phyloP scores from a whole-genome alignment of 371 early-diverging fungal species.

The Globomyces sp. region DNA sequence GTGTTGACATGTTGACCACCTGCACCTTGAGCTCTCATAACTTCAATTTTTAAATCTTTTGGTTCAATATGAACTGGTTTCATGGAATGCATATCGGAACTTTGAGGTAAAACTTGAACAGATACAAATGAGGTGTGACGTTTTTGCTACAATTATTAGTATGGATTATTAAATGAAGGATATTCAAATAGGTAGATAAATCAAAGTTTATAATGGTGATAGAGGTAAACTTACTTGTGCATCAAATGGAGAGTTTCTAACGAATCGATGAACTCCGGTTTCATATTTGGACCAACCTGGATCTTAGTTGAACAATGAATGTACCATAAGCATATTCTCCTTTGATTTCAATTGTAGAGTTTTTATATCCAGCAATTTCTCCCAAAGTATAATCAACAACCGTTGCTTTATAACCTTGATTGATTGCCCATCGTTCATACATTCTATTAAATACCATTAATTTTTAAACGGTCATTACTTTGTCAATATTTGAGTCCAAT shows the following conservation, averaged over 20 bases:
- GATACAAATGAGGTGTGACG: slow-evolving; percentile 58
- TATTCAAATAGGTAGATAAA: too few relatives aligned
- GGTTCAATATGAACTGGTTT: neutral
- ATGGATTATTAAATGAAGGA: slow-evolving; percentile 4
- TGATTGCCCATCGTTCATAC: slow-evolving; percentile 44
- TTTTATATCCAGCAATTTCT: slow-evolving; percentile 39
- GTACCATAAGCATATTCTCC: slow-evolving; percentile 44
- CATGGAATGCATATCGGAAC: slow-evolving; percentile 29
- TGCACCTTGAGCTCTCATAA: slow-evolving; percentile 50
- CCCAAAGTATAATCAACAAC: slow-evolving; percentile 15
- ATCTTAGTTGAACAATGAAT: too few relatives aligned
- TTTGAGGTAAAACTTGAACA: slow-evolving; percentile 45
- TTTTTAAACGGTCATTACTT: slow-evolving; percentile 3
- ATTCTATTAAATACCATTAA: slow-evolving; percentile 22
- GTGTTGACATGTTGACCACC: slow-evolving; percentile 85
- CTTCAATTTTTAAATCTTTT: slow-evolving; percentile 43
- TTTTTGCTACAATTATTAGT: neutral
- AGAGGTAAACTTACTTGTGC: neutral
- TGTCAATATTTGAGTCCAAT: slow-evolving; percentile 43
- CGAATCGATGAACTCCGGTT: slow-evolving; percentile 52
- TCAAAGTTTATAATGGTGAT: neutral
- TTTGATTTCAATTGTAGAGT: slow-evolving; percentile 32
- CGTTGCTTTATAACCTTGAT: slow-evolving; percentile 27
- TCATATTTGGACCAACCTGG: slow-evolving; percentile 48
- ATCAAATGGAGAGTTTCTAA: slow-evolving; percentile 51